Percentiles rank a stretch among this genome's conserved stretches.
These are phyloP conservation scores for Phytopythium montanum DNA, from an alignment of 352 stramenopile species.

Conservation along the genomic window DNA sequence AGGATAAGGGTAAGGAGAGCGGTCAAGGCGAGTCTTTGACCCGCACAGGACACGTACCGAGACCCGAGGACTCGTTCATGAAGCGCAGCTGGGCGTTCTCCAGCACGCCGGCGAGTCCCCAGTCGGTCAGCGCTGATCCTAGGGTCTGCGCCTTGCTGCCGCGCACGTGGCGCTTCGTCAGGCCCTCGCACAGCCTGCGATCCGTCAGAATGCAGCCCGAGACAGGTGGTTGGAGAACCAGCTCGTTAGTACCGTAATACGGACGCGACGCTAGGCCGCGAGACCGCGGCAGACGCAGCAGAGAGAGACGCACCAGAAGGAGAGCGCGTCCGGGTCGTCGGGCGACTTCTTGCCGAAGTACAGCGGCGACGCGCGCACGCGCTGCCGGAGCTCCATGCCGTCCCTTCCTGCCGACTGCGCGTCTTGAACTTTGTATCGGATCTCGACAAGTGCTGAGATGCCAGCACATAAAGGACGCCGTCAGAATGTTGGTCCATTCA, in stretches of 20 bases:
- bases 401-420: not conserved
- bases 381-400: constrained; percentile 41
- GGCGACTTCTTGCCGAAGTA: constrained; percentile 47
- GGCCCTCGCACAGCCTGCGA: constrained; percentile 60
- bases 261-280: no score
- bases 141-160: constrained; percentile 45
- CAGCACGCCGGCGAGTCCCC: constrained; percentile 40
- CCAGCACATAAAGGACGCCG: not conserved
- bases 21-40: not conserved
- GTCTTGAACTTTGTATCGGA: not conserved
- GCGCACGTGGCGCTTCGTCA: constrained; percentile 63
- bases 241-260: not conserved
- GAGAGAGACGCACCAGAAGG: constrained; percentile 46
- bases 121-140: constrained; percentile 32
- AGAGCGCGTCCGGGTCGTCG: constrained; percentile 37
- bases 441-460: not conserved
- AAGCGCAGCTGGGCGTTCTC: constrained; percentile 46
- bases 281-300: no score
- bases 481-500: not conserved
- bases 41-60: constrained; percentile 14
- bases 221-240: no score
- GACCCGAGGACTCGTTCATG: constrained; percentile 74
- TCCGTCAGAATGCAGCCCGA: no score
- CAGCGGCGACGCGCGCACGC: constrained; percentile 38
- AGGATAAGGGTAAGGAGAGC: not conserved